Conservation (phyloP, 768 basidiomycete species). For the Candolleomyces aberdarensis region DNA sequence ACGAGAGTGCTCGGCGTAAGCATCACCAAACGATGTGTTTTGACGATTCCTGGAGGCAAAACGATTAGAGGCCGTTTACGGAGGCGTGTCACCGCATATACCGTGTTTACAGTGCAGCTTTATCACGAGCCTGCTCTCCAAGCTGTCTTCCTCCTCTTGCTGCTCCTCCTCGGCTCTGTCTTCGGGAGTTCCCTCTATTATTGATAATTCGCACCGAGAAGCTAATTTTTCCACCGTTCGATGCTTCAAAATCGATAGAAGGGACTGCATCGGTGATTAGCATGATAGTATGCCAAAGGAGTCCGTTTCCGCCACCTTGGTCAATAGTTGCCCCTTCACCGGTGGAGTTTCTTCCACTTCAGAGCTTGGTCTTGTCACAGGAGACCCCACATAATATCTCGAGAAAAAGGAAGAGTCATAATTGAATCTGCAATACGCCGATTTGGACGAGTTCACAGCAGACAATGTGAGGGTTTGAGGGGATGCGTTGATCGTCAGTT, state of each 20-base stretch:
- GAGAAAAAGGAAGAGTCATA: constrained; percentile 69
- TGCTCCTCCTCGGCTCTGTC: constrained; percentile 36
- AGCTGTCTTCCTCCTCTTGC: constrained; percentile 42
- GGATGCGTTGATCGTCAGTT: constrained; percentile 66
- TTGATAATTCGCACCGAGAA: constrained; percentile 71
- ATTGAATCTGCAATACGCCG: constrained; percentile 79
- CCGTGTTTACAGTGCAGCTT: constrained; percentile 84
- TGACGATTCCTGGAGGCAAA: constrained; percentile 62
- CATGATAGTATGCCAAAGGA: too few relatives aligned
- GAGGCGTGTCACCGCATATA: constrained; percentile 23
- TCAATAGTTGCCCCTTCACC: constrained; percentile 64
- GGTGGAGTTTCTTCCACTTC: constrained; percentile 34
- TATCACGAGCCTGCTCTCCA: constrained; percentile 71
- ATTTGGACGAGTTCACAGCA: constrained; percentile 74
- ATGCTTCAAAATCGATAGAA: constrained; percentile 74
- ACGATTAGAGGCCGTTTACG: not conserved
- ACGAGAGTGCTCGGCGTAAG: constrained; percentile 55
- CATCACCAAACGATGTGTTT: constrained; percentile 74
- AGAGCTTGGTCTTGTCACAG: constrained; percentile 12
- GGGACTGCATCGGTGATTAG: constrained; percentile 37
- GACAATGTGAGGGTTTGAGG: constrained; percentile 61
- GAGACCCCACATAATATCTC: constrained; percentile 47
- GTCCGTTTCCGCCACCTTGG: constrained; percentile 46
- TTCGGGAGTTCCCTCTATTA: constrained; percentile 48
- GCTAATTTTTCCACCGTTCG: constrained; percentile 73